Evolutionary conservation across 208 protist species (phyloP).

Genomic region (Crithidia bombi): DNA sequence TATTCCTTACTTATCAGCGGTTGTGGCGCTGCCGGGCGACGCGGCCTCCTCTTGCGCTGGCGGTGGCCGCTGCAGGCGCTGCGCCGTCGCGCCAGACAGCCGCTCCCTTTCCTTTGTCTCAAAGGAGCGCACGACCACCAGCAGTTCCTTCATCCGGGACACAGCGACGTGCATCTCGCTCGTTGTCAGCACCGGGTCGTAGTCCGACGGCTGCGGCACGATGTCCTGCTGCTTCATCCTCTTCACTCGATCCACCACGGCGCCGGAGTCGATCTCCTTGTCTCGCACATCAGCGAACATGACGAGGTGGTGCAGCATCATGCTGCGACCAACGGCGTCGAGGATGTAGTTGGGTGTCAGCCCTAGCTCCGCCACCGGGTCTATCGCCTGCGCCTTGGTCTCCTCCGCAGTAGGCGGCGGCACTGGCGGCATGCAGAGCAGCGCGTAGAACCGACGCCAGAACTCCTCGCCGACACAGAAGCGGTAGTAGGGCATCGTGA

Average conservation of each 20-base stretch:
- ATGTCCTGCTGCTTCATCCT: conserved; percentile 28
- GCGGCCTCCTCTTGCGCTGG: not conserved
- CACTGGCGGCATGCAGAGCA: conserved; percentile 81
- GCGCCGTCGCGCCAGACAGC: conserved; percentile 21
- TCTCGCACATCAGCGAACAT: conserved; percentile 63
- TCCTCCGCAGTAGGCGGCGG: conserved; percentile 45
- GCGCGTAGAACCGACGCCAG: conserved; percentile 73
- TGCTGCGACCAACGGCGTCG: conserved; percentile 83
- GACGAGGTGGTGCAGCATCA: conserved; percentile 85
- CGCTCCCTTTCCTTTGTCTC: conserved; percentile 33
- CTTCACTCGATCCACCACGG: conserved; percentile 46
- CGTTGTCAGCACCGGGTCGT: conserved; percentile 56
- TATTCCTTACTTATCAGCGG: not conserved
- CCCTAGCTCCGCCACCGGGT: conserved; percentile 52
- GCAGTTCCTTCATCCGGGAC: conserved; percentile 62
- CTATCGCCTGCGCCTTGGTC: conserved; percentile 25
- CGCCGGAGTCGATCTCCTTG: conserved; percentile 66
- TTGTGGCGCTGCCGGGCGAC: not conserved
- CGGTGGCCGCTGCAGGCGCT: conserved; percentile 17
- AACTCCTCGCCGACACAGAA: conserved; percentile 68
- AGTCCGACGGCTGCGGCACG: conserved; percentile 49
- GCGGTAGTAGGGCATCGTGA: conserved; percentile 77
- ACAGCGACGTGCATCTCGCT: conserved; percentile 56
- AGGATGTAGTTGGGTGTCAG: conserved; percentile 77
- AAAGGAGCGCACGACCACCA: conserved; percentile 45